Evolutionary conservation across 2,329 filamentous ascomycete species (phyloP), one percentile per base, ranked within the genome.

Genomic region (Trichoderma sp.): DNA sequence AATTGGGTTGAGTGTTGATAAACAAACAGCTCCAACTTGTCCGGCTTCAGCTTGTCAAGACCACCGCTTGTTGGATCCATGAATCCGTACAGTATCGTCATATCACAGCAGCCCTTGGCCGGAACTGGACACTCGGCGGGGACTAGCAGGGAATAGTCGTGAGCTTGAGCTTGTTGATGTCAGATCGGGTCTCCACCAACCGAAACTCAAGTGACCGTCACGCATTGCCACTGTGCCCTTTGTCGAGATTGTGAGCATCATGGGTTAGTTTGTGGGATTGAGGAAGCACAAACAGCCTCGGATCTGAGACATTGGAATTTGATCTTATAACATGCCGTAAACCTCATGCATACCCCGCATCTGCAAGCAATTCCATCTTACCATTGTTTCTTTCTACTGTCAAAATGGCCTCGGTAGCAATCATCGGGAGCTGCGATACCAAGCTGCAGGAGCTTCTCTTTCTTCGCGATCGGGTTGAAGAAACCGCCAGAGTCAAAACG

Each of bases 351-450:
- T 62, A 62, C 66, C 66, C 66, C 66, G 66, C 66, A 53, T 69
- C 28, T 50, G 43, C n/a, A 50, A 47, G 43, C 17, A 20, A n/a
- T 23, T 20, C 4, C 47, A 13, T 23, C 43, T 50, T 12, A 43
- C 39, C 7, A 43, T 43, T 43, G 6, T 6, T 34, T 36, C 11
- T 34, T 43, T 9, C 15, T 7, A n/a, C 2, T 15, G 3, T 30
- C 34, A 55, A 17, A 28, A 78, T 79, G 74, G 79, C 80, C 4
- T 82, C 79, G 50, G 84, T 91, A 57, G 82, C 85, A 57, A 78
- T 92, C 23, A 78, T 92, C 26, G 90, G 90, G 23, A 92, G 89
- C 15, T 89, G 87, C 76, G 90, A 92, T 76, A 91, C 89, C 36
- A 92, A 92, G 77, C 81, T 89, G 12, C 78, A 85, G 6, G 89